Percentiles rank a stretch among this genome's conserved stretches.
phyloP scores from a whole-genome alignment of 2,329 filamentous ascomycete species.

The Aspergillus versicolor region DNA sequence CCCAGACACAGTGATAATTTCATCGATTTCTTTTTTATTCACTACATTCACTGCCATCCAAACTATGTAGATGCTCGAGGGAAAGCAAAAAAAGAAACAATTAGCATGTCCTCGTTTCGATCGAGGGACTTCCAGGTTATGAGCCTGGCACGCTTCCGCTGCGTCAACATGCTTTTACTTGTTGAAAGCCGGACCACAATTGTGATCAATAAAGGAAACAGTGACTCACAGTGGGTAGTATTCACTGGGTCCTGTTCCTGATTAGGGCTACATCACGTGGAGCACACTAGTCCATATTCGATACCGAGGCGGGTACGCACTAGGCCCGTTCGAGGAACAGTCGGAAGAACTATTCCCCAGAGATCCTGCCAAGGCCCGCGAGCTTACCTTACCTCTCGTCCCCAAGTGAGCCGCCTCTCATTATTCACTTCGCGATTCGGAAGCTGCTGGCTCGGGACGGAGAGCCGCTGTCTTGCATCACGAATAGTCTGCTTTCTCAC shows the following conservation, averaged over 20 bases:
- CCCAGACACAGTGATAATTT: too few species aligned
- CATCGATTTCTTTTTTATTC: too few species aligned
- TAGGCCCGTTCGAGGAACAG: not conserved
- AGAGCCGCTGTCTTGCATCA: not conserved
- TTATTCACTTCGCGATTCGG: not conserved
- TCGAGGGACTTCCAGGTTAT: constrained; percentile 46
- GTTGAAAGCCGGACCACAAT: not conserved
- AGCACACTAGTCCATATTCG: not conserved
- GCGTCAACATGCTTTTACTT: constrained; percentile 38
- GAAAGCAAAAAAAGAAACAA: not conserved
- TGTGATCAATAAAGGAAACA: not conserved
- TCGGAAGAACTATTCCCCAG: not conserved
- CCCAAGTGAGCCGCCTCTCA: not conserved
- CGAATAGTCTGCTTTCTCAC: not conserved
- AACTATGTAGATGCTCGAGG: not conserved
- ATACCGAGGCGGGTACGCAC: not conserved
- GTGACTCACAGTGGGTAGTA: not conserved
- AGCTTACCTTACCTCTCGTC: not conserved
- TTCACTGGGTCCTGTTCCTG: not conserved
- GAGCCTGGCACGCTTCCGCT: constrained; percentile 49
- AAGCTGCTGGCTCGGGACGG: constrained; percentile 1
- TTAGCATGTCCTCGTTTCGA: constrained; percentile 29
- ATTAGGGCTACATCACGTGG: not conserved
- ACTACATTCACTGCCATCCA: too few species aligned
- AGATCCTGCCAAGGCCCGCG: not conserved